These are phyloP conservation scores for Talaromyces sp. DNA, from an alignment of 2,329 filamentous ascomycete genomes.

Conservation along the genomic window DNA sequence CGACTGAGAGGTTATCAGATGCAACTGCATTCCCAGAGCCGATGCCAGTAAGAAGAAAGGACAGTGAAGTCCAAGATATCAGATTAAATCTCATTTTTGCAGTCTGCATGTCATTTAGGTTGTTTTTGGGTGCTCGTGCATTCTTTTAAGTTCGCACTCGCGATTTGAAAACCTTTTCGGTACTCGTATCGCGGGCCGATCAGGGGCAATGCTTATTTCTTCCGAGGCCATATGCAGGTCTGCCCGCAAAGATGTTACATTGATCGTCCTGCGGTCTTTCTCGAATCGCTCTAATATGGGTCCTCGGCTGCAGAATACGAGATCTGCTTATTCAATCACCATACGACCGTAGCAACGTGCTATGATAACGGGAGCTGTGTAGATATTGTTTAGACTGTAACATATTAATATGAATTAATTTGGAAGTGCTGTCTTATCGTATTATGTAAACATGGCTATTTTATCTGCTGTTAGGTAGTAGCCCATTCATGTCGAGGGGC, in stretches of 20 bases:
- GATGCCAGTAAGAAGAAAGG: neutral
- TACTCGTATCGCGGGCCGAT: neutral
- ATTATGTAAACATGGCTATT: too few relatives aligned
- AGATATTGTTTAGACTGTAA: too few relatives aligned
- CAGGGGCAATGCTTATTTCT: neutral
- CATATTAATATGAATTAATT: too few relatives aligned
- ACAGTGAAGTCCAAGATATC: neutral
- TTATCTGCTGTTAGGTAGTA: too few relatives aligned
- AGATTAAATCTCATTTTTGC: neutral
- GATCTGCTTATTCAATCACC: too few relatives aligned
- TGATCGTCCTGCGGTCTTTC: neutral
- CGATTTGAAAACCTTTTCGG: neutral
- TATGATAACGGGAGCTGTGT: too few relatives aligned
- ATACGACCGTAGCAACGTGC: too few relatives aligned
- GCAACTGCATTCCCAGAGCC: neutral
- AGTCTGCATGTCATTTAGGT: neutral
- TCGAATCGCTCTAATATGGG: neutral
- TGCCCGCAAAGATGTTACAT: neutral
- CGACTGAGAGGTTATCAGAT: slow-evolving; percentile 10
- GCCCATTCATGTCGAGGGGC: too few relatives aligned
- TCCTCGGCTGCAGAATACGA: neutral
- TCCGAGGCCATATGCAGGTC: neutral
- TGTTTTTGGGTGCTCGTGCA: neutral
- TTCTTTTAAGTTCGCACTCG: neutral
- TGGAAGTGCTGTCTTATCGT: too few relatives aligned